Evolutionary conservation across 371 early-diverging fungal species (phyloP).

Genomic region (Apophysomyces trapeziformis): DNA sequence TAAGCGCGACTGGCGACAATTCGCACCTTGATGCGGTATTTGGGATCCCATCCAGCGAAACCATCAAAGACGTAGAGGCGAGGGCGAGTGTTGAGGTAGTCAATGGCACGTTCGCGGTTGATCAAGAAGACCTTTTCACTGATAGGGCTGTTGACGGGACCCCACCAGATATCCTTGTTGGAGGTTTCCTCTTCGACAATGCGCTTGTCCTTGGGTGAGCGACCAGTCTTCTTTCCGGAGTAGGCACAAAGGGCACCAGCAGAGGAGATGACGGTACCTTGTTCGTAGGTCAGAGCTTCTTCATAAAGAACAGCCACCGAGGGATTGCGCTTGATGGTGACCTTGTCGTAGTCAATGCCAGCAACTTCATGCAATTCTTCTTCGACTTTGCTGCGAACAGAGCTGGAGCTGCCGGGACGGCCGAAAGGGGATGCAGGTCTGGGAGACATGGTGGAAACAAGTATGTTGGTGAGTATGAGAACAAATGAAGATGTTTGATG

Average conservation of each 20-base stretch:
- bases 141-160: slow-evolving; percentile 94
- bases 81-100: slow-evolving; percentile 94
- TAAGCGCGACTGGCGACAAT: slow-evolving; percentile 95
- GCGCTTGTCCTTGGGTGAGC: slow-evolving; percentile 95
- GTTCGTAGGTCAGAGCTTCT: slow-evolving; percentile 89
- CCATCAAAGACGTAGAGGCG: slow-evolving; percentile 97
- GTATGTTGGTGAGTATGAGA: neutral
- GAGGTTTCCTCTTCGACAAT: slow-evolving; percentile 90
- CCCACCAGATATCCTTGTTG: slow-evolving; percentile 94
- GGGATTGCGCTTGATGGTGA: slow-evolving; percentile 72
- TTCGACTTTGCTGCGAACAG: slow-evolving; percentile 51
- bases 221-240: slow-evolving; percentile 92
- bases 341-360: slow-evolving; percentile 63
- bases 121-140: slow-evolving; percentile 88
- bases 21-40: slow-evolving; percentile 96
- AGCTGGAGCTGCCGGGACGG: slow-evolving; percentile 42
- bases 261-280: slow-evolving; percentile 89
- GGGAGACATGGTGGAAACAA: slow-evolving; percentile 22
- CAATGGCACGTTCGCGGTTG: slow-evolving; percentile 95
- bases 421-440: slow-evolving; percentile 52
- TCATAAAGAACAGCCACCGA: slow-evolving; percentile 92
- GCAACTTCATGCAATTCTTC: slow-evolving; percentile 56
- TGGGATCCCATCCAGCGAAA: slow-evolving; percentile 94
- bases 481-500: too few species aligned
- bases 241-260: slow-evolving; percentile 92